A percentile compares a stretch with the other conserved stretches of the same genome.
These are phyloP conservation scores for Coemansia sp. DNA, from an alignment of 192 early-diverging fungal species.

Conservation along the genomic window DNA sequence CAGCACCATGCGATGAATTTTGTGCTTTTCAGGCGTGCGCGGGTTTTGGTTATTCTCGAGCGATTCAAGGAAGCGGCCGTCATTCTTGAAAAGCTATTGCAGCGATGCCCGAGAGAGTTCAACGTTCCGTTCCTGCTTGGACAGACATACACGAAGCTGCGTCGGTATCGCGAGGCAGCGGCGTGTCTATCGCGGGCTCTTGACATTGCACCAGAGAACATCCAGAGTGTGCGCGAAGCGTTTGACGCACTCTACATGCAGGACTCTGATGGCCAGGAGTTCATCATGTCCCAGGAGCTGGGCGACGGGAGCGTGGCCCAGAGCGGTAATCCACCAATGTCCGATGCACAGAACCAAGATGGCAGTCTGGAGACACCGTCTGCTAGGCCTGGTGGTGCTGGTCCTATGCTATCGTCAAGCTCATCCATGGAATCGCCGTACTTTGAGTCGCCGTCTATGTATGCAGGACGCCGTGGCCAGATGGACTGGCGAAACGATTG, in stretches of 20 bases:
- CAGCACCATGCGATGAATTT: conserved; percentile 52
- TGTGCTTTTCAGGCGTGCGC: conserved; percentile 70
- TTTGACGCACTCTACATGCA: conserved; percentile 53
- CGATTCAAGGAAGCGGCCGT: conserved; percentile 63
- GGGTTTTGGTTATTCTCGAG: conserved; percentile 58
- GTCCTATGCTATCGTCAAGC: conserved; percentile 14
- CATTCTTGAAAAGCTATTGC: conserved; percentile 63
- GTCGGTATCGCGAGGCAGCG: conserved; percentile 45
- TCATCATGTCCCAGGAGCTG: conserved; percentile 6
- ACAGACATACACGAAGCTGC: conserved; percentile 48
- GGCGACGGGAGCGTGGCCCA: background rate
- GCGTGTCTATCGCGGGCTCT: conserved; percentile 42
- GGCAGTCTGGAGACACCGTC: conserved; percentile 17
- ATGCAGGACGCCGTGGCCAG: conserved; percentile 26
- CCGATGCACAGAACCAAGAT: background rate
- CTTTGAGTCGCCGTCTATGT: conserved; percentile 46
- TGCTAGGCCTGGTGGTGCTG: conserved; percentile 3
- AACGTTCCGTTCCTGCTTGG: conserved; percentile 55
- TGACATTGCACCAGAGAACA: conserved; percentile 50
- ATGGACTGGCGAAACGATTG: conserved; percentile 47
- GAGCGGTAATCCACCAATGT: background rate
- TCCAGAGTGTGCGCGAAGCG: conserved; percentile 49
- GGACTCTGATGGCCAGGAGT: conserved; percentile 13
- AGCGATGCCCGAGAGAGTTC: conserved; percentile 49
- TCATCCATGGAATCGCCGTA: conserved; percentile 36